Evolutionary conservation across 2,329 filamentous ascomycete genomes (phyloP).

Genomic region (Aspergillus puulaauensis): DNA sequence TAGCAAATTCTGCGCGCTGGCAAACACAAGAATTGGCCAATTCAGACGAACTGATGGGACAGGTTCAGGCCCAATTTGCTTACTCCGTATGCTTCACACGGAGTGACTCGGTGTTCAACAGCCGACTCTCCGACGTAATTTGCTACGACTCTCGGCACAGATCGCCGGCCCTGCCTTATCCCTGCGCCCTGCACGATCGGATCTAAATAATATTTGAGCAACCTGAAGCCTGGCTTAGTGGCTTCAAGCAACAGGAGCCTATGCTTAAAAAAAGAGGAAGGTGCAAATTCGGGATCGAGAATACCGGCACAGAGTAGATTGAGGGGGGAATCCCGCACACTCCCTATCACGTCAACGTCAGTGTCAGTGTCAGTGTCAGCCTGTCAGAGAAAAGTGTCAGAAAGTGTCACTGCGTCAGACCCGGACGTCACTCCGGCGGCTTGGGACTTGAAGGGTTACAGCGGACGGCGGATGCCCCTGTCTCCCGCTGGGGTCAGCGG

Average conservation of each 20-base stretch:
- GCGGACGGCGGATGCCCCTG: background rate
- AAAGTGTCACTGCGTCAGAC: background rate
- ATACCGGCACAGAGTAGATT: background rate
- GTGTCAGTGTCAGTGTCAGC: background rate
- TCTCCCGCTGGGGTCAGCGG: background rate
- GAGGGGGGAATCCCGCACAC: background rate
- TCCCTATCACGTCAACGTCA: constrained; percentile 1
- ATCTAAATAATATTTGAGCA: background rate
- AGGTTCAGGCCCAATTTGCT: background rate
- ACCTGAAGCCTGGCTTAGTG: no score
- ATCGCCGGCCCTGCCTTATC: constrained; percentile 13
- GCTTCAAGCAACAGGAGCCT: no score
- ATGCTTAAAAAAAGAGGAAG: background rate
- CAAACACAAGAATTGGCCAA: constrained; percentile 2
- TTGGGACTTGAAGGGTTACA: background rate
- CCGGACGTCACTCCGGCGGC: background rate
- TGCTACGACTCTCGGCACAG: constrained; percentile 9
- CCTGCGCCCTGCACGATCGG: constrained; percentile 15
- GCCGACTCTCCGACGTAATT: background rate
- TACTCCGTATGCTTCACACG: background rate
- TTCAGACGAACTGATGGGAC: constrained; percentile 6
- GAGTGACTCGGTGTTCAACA: background rate
- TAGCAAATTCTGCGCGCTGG: background rate
- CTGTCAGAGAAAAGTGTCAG: constrained; percentile 7
- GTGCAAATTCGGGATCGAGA: background rate